Base-by-base conservation (phyloP, 2,329 filamentous ascomycete genomes). In the Ciborinia camelliae region DNA sequence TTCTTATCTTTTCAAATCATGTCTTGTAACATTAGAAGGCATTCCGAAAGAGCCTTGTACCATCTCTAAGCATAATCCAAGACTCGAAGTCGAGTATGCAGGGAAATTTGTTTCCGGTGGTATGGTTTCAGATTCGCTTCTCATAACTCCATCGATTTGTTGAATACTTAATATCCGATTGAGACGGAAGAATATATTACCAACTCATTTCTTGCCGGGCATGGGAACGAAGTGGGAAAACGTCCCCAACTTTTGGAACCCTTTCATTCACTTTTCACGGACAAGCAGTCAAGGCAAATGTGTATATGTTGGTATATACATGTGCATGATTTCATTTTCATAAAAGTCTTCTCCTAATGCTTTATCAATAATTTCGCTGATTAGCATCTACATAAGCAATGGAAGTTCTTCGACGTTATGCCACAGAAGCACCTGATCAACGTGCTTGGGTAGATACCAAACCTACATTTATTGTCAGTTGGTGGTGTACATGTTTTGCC, bases 401-500 rank as follows among this genome's bases (percentile, higher is more conserved):
- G 72, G 71, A 72, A 39, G 57, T 72, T 20, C 32, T 73, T 65
- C 67, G 68, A 35, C 69, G 68, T 45, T 64, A 71, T 61, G 58
- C 60, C 26, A 67, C 45, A 60, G 62, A 66, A 37, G 67, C 71
- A 53, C 74, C 74, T 10, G 71, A 67, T 15, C 59, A 66, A 14
- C 68, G 66, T 55, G 62, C 54, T 9, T 72, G 69, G 62, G 64
- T 69, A 55, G 68, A 84, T 58, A 88, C 93, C 78, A 95, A 96
- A 75, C 92, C 94, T 20, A 96, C 92, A 0, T 81, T 98, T 45
- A 83, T 98, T 68, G 92, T 96, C 71, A 93, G 90, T 77, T 98
- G 93, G 92, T 98, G 94, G 93, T 91, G 89, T 68, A 94, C 91
- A 48, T 81, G 86, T 14, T 94, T 94, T 76, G 89, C 92, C 68